Base-by-base conservation (phyloP, 2,329 filamentous ascomycete genomes). In the Epichloe elymi region DNA sequence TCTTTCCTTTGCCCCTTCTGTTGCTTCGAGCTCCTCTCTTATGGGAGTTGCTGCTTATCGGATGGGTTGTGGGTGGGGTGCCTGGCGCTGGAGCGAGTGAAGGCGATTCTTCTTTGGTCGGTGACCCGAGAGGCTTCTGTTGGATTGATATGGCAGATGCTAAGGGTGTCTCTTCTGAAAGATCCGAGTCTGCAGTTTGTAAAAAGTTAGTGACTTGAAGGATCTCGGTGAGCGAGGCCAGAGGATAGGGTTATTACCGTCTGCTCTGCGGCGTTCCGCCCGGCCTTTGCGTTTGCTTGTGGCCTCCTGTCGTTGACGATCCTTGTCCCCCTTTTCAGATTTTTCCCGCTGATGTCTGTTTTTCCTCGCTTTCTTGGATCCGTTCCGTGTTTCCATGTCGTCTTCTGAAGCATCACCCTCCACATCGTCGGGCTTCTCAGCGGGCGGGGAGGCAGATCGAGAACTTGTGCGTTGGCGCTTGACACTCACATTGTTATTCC, bases 381-480 rank as follows among this genome's bases (percentile, higher is more conserved):
- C 71, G 65, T 75, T 75, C 38, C 76, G 69, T 44, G 67, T 65
- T 55, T 67, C 72, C 2, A 70, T 66, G 41, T 83, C 86, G 52
- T 93, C 87, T 51, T 88, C 88, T 0, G 86, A 88, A 41, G 86
- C 84, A 51, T 83, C 75, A 69, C 70, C 46, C 68, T 71, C 60
- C 66, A 68, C 46, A 69, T 62, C 63, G 72, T 82, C 73, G 50
- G 70, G 70, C 50, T 72, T 62, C 55, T 66, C 62, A 3, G 56
- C 46, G 12, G 73, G 60, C 54, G 82, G 79, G 1, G 84, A 81
- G 30, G 78, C 76, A 3, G 87, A 88, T 45, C 81, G 82, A 2
- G 89, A 94, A 53, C 76, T 78, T 26, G 90, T 96, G 50, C 91
- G 82, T 65, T 88, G 89, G 57, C 91, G 79, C 70, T 97, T 97